A percentile compares a stretch with the other conserved stretches of the same genome.
Conservation (phyloP, 2,329 filamentous ascomycete species). For the Epichloe sp. region DNA sequence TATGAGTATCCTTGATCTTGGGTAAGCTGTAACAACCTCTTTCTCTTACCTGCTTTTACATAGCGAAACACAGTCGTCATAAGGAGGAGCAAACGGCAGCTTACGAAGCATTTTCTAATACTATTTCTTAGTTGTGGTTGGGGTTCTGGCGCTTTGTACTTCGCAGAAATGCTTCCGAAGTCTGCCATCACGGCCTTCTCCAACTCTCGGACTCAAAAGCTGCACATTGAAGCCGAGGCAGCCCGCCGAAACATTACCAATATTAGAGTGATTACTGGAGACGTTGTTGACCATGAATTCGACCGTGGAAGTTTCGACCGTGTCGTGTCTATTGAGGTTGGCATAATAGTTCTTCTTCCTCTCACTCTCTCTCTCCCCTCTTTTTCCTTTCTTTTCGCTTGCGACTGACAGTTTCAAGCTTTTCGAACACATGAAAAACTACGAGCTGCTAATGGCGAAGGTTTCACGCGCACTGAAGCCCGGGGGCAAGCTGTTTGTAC, state of each 20-base stretch:
- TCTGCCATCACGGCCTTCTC: slow-evolving; percentile 53
- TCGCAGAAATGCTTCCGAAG: slow-evolving; percentile 51
- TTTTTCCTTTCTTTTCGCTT: too few relatives aligned
- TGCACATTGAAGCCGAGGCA: slow-evolving; percentile 50
- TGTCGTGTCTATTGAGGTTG: slow-evolving; percentile 48
- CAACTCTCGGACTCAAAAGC: slow-evolving; percentile 56
- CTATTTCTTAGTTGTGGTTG: slow-evolving; percentile 45
- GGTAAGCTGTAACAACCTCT: slow-evolving; percentile 26
- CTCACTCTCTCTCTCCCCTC: too few relatives aligned
- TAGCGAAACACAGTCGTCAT: not conserved
- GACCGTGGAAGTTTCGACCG: slow-evolving; percentile 44
- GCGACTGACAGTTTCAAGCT: slow-evolving; percentile 27
- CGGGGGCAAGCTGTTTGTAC: slow-evolving; percentile 54
- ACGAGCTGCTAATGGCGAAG: slow-evolving; percentile 53
- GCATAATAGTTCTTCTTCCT: not conserved
- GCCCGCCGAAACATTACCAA: slow-evolving; percentile 43
- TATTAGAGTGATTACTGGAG: slow-evolving; percentile 50
- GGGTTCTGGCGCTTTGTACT: slow-evolving; percentile 52
- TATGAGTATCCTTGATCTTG: slow-evolving; percentile 49
- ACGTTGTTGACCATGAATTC: slow-evolving; percentile 55
- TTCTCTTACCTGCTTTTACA: not conserved
- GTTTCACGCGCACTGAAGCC: slow-evolving; percentile 45
- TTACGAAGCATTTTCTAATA: not conserved
- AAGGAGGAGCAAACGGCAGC: not conserved
- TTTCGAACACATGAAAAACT: slow-evolving; percentile 70